phyloP scores from a whole-genome alignment of 2,329 filamentous ascomycete genomes.

The Sporothrix brunneoviolacea region DNA sequence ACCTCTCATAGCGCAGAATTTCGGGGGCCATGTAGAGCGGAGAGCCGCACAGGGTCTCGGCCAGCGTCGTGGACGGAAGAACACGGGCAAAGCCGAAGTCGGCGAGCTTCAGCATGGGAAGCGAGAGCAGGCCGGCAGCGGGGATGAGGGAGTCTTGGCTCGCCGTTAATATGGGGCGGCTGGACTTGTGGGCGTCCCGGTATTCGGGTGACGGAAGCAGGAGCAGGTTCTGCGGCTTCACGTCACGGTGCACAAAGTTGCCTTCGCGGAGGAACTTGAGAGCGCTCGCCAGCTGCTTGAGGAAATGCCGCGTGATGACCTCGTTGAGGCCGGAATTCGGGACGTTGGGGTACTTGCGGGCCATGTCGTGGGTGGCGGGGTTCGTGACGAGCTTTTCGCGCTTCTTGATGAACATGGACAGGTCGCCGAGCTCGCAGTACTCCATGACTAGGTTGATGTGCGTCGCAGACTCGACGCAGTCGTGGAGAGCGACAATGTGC shows the following conservation, averaged over 20 bases:
- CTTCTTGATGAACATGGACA: slow-evolving; percentile 95
- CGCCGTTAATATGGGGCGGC: slow-evolving; percentile 65
- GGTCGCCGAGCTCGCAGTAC: slow-evolving; percentile 90
- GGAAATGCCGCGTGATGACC: slow-evolving; percentile 91
- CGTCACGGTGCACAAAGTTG: slow-evolving; percentile 90
- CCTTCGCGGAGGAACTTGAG: slow-evolving; percentile 78
- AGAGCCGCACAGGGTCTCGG: slow-evolving; percentile 93
- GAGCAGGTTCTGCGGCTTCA: slow-evolving; percentile 94
- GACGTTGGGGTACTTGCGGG: slow-evolving; percentile 83
- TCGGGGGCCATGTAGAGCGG: slow-evolving; percentile 98
- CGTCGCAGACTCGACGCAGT: slow-evolving; percentile 78
- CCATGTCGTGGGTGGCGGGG: slow-evolving; percentile 80
- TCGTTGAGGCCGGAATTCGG: slow-evolving; percentile 84
- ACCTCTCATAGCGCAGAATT: slow-evolving; percentile 93
- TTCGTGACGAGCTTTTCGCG: slow-evolving; percentile 73
- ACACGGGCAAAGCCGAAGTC: slow-evolving; percentile 98
- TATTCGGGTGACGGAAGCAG: slow-evolving; percentile 76
- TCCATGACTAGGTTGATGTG: slow-evolving; percentile 99
- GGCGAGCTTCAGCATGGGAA: slow-evolving; percentile 95
- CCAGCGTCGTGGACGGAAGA: slow-evolving; percentile 81
- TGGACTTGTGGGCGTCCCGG: slow-evolving; percentile 51
- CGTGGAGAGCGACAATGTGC: slow-evolving; percentile 92
- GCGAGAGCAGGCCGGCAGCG: slow-evolving; percentile 68
- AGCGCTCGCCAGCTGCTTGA: slow-evolving; percentile 90
- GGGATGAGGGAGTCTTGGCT: slow-evolving; percentile 77